These are phyloP conservation scores for Paraphaeosphaeria minitans DNA, from an alignment of 2,329 filamentous ascomycete genomes.

Conservation along the genomic window DNA sequence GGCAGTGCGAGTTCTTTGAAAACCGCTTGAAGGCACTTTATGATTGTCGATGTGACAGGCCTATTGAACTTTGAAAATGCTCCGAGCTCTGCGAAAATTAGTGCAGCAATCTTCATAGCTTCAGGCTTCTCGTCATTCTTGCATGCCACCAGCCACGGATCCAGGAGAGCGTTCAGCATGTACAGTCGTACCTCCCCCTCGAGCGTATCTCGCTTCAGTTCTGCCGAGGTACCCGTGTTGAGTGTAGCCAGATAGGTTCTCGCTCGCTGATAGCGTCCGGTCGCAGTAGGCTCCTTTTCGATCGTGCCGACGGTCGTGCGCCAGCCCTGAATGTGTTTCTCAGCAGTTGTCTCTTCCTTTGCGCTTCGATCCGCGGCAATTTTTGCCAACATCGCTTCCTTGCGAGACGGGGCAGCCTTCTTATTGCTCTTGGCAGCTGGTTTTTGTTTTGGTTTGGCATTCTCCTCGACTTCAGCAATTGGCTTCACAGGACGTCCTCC, in stretches of 20 bases:
- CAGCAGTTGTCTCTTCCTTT: constrained; percentile 49
- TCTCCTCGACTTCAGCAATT: constrained; percentile 24
- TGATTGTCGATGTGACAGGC: constrained; percentile 37
- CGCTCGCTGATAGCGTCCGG: constrained; percentile 56
- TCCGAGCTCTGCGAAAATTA: constrained; percentile 39
- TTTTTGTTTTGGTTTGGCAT: constrained; percentile 31
- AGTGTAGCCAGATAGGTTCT: constrained; percentile 55
- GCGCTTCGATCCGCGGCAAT: constrained; percentile 50
- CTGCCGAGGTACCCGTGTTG: constrained; percentile 27
- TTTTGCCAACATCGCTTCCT: constrained; percentile 52
- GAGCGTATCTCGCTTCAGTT: constrained; percentile 47
- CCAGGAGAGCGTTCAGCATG: constrained; percentile 55
- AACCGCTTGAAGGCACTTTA: constrained; percentile 40
- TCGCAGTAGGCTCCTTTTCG: constrained; percentile 51
- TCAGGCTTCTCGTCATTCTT: constrained; percentile 33
- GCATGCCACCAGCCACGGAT: constrained; percentile 54
- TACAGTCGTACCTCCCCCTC: constrained; percentile 56
- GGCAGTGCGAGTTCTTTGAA: constrained; percentile 49
- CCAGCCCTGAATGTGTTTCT: constrained; percentile 55
- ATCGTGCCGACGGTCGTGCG: constrained; percentile 52
- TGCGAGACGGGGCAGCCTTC: constrained; percentile 43
- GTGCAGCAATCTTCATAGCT: constrained; percentile 38
- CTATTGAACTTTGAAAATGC: constrained; percentile 33
- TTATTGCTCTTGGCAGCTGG: constrained; percentile 26
- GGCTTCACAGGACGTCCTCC: constrained; percentile 23